Percentiles rank a stretch among this genome's conserved stretches.
phyloP scores from a whole-genome alignment of 106 monocot genomes.

The Phalaenopsis equestris region DNA sequence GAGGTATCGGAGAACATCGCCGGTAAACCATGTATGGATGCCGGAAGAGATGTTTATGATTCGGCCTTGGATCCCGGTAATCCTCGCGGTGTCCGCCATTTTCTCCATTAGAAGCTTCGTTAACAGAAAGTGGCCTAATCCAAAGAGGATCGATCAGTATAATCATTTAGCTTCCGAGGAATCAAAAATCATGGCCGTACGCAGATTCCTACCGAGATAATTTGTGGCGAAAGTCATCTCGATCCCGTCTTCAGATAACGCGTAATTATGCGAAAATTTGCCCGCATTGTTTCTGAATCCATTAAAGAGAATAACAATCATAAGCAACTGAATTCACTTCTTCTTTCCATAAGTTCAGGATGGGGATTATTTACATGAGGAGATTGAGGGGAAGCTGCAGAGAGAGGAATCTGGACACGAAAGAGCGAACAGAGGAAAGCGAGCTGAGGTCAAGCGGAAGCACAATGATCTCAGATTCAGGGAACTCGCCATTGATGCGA shows the following conservation, averaged over 20 bases:
- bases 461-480: slow-evolving; percentile 64
- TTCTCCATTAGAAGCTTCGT: slow-evolving; percentile 67
- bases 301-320: background rate
- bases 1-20: slow-evolving; percentile 60
- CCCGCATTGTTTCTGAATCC: slow-evolving; percentile 85
- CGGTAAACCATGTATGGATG: slow-evolving; percentile 86
- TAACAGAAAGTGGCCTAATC: slow-evolving; percentile 46
- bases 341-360: background rate
- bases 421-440: slow-evolving; percentile 61
- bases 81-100: slow-evolving; percentile 65
- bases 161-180: background rate
- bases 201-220: slow-evolving; percentile 44
- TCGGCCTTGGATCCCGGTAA: slow-evolving; percentile 58
- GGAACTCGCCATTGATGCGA: slow-evolving; percentile 46
- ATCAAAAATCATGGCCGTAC: background rate
- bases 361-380: slow-evolving; percentile 44
- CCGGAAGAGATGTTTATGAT: slow-evolving; percentile 91
- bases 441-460: slow-evolving; percentile 93
- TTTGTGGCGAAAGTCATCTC: slow-evolving; percentile 98
- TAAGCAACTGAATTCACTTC: background rate
- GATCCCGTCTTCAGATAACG: slow-evolving; percentile 72
- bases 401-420: slow-evolving; percentile 60
- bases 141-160: background rate
- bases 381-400: slow-evolving; percentile 84
- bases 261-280: slow-evolving; percentile 59